These are phyloP conservation scores for Fraxinus anomala DNA, from an alignment of 257 asterid genomes.

Conservation along the genomic window DNA sequence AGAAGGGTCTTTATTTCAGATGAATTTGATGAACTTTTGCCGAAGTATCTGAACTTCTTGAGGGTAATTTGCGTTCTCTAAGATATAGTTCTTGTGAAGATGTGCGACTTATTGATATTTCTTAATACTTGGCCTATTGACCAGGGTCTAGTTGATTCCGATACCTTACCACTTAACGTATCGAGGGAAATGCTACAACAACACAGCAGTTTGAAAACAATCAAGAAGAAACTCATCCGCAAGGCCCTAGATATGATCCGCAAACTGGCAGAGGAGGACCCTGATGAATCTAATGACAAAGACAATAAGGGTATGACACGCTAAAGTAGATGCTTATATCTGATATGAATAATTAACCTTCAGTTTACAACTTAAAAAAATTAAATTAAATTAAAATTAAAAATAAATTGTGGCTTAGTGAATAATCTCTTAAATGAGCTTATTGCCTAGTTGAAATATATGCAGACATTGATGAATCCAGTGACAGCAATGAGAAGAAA, in stretches of 20 bases:
- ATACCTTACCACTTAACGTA: conserved; percentile 90
- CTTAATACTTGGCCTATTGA: conserved; percentile 24
- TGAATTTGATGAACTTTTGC: conserved; percentile 89
- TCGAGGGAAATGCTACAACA: conserved; percentile 98
- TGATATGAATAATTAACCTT: neutral
- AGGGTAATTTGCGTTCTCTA: conserved; percentile 48
- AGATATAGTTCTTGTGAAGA: neutral
- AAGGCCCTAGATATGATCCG: conserved; percentile 98
- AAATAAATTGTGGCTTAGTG: neutral
- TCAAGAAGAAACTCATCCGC: conserved; percentile 92
- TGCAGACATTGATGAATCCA: conserved; percentile 77
- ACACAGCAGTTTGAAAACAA: conserved; percentile 92
- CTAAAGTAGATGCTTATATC: conserved; percentile 2
- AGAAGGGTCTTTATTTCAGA: conserved; percentile 91
- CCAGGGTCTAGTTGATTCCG: conserved; percentile 99
- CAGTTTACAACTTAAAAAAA: neutral
- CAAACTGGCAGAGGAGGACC: conserved; percentile 93
- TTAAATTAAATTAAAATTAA: neutral
- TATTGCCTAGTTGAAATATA: neutral
- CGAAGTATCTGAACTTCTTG: conserved; percentile 88
- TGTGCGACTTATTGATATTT: neutral
- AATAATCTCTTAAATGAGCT: neutral
- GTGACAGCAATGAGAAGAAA: conserved; percentile 71
- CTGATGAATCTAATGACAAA: conserved; percentile 71
- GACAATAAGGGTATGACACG: conserved; percentile 61